Conservation (phyloP, 2,329 filamentous ascomycete genomes). For the Aspergillus ochraceoroseus region DNA sequence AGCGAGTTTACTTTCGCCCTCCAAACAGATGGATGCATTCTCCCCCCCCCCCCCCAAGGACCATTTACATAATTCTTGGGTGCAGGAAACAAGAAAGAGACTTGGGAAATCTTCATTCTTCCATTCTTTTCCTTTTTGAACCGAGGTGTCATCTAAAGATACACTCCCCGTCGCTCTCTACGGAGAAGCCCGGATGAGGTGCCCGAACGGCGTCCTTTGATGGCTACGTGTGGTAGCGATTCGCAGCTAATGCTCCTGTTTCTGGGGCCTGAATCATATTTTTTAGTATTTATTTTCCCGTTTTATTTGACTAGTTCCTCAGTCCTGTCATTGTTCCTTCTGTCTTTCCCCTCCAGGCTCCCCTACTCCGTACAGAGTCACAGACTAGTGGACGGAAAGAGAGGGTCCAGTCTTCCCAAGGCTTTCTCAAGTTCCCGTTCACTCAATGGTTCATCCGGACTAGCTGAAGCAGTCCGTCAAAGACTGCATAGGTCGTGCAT, state of each 20-base stretch:
- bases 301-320: slow-evolving; percentile 2
- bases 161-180: background rate
- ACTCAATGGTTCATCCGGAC: slow-evolving; percentile 8
- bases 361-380: slow-evolving; percentile 9
- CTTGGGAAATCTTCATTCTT: background rate
- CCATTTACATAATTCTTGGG: background rate
- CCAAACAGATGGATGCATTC: slow-evolving; percentile 13
- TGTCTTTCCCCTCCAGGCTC: background rate
- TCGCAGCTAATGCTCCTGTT: background rate
- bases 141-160: slow-evolving; percentile 5
- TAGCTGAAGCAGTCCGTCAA: no score
- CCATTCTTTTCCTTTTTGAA: background rate
- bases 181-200: background rate
- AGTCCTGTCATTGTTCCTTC: slow-evolving; percentile 11
- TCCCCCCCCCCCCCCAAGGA: background rate
- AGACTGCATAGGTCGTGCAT: no score
- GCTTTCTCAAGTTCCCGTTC: slow-evolving; percentile 4
- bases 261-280: background rate
- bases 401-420: slow-evolving; percentile 8
- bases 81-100: background rate
- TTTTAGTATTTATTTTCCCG: background rate
- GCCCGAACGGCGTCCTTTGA: no score
- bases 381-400: slow-evolving; percentile 13
- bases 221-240: no score
- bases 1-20: slow-evolving; percentile 4